phyloP scores from a whole-genome alignment of 2,329 filamentous ascomycete genomes.

The Zymoseptoria pseudotritici region DNA sequence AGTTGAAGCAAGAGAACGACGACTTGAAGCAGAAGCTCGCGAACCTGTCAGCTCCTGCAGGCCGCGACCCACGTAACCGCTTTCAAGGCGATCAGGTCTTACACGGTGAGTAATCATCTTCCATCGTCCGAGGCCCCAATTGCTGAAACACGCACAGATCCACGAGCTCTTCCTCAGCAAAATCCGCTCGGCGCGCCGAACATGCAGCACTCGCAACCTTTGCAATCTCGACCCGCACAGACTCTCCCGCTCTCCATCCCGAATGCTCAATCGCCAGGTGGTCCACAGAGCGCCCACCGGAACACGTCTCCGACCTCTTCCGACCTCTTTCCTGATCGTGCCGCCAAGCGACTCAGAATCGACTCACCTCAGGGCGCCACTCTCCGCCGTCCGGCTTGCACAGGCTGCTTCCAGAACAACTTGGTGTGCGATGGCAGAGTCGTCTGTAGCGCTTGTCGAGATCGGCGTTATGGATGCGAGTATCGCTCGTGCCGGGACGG shows the following conservation, averaged over 20 bases:
- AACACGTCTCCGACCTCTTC: not conserved
- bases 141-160: not conserved
- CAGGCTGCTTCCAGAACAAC: conserved; percentile 4
- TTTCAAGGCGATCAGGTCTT: not conserved
- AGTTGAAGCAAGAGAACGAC: conserved; percentile 1
- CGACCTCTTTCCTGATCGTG: not conserved
- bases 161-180: not conserved
- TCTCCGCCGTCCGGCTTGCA: conserved; percentile 1
- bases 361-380: not conserved
- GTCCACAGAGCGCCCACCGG: not conserved
- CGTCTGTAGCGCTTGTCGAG: conserved; percentile 1
- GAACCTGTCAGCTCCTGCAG: not conserved
- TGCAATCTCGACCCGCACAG: not conserved
- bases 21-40: conserved; percentile 3
- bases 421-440: conserved; percentile 1
- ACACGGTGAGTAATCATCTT: not conserved
- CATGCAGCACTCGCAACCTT: not conserved
- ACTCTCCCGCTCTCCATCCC: not conserved
- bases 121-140: not conserved
- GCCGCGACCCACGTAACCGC: not conserved
- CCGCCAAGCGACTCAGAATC: not conserved
- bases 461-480: conserved; percentile 5
- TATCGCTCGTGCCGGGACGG: conserved; percentile 6
- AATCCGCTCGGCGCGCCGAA: not conserved
- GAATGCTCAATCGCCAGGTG: not conserved